Evolutionary conservation across 2,329 filamentous ascomycete species (phyloP), one percentile per base, ranked within the genome.

Genomic region (Proliferodiscus dingleyae): DNA sequence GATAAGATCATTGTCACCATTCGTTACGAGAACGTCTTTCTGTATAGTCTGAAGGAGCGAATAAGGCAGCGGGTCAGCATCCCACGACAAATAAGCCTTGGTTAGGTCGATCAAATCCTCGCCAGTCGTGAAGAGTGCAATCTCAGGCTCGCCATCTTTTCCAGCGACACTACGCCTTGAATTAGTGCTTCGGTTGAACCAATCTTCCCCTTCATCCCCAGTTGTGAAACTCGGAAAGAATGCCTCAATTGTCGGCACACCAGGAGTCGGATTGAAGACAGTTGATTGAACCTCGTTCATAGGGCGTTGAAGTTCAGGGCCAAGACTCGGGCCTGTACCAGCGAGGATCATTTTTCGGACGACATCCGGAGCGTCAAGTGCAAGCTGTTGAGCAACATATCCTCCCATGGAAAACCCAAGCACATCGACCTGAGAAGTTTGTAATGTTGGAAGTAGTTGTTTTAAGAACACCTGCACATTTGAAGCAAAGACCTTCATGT

Each of bases 371-470:
- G 58, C 55, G 19, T 61, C 60, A 18, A 74, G 61, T 3, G 71
- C 69, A 4, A 73, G 58, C 38, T 72, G 56, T 50, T 75, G 73
- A 7, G 68, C 71, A 5, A 66, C 65, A 22, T 62, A 66, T 0
- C 71, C 72, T 11, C 73, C 72, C 66, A 76, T 71, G 10, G 69
- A 73, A 55, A 71, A 76, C 1, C 73, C 73, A 24, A 75, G 43
- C 4, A 75, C 51, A 44, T 76, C 71, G 5, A 18, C 33, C 15
- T 37, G 15, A 5, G 15, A 5, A 4, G 21, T 18, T 3, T 3
- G 15, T 13, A 28, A 28, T 7, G 13, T 28, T 7, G 26, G 7
- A 7, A 28, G 26, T 13, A 28, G 26, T 28, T 7, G 7, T 7
- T 7, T 28, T 7, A 28, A 13, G 26, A 28, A 28, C 7, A 7